These are phyloP conservation scores for Lachnellula willkommii DNA, from an alignment of 2,329 filamentous ascomycete species.

Conservation along the genomic window DNA sequence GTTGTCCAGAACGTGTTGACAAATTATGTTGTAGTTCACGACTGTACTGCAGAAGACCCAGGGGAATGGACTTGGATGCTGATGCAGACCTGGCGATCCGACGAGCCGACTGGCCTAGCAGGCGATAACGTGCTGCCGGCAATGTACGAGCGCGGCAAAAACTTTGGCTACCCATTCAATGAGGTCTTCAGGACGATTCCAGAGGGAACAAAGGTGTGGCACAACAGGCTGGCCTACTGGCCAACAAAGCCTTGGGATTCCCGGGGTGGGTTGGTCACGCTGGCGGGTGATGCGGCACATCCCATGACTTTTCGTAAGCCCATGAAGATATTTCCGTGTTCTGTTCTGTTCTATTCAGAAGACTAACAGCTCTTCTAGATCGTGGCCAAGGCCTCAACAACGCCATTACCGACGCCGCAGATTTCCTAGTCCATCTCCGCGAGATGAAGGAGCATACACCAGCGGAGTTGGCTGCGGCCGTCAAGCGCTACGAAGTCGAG, in stretches of 20 bases:
- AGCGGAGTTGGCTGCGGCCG: constrained; percentile 29
- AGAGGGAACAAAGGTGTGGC: constrained; percentile 9
- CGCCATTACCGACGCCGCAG: constrained; percentile 37
- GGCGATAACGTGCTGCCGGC: constrained; percentile 5
- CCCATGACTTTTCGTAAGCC: constrained; percentile 43
- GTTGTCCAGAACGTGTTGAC: background rate
- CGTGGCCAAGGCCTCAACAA: constrained; percentile 45
- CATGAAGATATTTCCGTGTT: background rate
- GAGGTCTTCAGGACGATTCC: constrained; percentile 31
- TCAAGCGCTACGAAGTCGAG: constrained; percentile 39
- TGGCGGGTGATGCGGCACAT: constrained; percentile 51
- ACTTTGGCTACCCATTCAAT: constrained; percentile 15
- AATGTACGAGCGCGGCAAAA: constrained; percentile 15
- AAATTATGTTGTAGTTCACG: constrained; percentile 30
- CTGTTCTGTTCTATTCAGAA: background rate
- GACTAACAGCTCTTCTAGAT: constrained; percentile 16
- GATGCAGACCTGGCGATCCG: constrained; percentile 20
- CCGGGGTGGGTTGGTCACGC: constrained; percentile 38
- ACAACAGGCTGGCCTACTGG: constrained; percentile 27
- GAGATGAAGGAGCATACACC: constrained; percentile 21
- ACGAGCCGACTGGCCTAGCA: constrained; percentile 12
- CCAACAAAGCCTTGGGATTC: constrained; percentile 39
- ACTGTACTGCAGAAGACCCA: constrained; percentile 28
- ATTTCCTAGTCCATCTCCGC: constrained; percentile 18
- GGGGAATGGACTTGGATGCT: constrained; percentile 23